Percentiles rank a stretch among this genome's conserved stretches.
Conservation (phyloP, 75 land plant genomes). For the Sequoia sempervirens region DNA sequence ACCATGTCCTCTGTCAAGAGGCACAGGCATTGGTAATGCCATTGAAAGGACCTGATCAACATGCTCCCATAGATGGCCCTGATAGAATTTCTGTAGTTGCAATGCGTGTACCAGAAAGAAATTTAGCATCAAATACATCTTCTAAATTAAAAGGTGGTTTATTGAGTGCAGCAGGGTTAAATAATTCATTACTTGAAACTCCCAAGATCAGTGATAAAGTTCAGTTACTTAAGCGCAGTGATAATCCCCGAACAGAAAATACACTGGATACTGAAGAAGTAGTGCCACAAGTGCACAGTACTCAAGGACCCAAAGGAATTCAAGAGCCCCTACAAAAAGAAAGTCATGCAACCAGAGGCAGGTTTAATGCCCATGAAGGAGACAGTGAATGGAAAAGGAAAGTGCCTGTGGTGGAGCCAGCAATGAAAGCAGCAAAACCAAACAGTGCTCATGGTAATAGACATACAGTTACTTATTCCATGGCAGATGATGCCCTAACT, state of each 20-base stretch:
- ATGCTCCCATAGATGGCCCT: not conserved
- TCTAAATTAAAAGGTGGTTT: constrained; percentile 5
- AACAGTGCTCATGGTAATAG: constrained; percentile 1
- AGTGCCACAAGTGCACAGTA: not conserved
- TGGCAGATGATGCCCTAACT: not conserved
- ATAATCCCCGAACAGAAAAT: not conserved
- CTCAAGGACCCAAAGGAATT: constrained; percentile 3
- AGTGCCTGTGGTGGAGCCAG: not conserved
- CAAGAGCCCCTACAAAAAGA: constrained; percentile 7
- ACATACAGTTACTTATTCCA: constrained; percentile 4
- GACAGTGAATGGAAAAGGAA: constrained; percentile 37
- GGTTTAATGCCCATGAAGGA: constrained; percentile 20
- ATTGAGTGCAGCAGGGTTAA: not conserved
- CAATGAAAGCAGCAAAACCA: not conserved
- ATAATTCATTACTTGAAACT: not conserved
- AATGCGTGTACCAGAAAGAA: not conserved
- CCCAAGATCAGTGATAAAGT: not conserved
- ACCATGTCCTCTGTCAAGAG: not conserved
- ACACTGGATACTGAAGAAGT: not conserved
- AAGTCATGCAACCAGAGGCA: constrained; percentile 25
- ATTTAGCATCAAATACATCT: not conserved
- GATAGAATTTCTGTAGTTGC: not conserved
- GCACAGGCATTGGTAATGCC: not conserved
- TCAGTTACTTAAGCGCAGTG: constrained; percentile 2
- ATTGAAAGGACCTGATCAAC: not conserved